Base-by-base conservation (phyloP, 176 grass and related monocot species). In the Canna indica region DNA sequence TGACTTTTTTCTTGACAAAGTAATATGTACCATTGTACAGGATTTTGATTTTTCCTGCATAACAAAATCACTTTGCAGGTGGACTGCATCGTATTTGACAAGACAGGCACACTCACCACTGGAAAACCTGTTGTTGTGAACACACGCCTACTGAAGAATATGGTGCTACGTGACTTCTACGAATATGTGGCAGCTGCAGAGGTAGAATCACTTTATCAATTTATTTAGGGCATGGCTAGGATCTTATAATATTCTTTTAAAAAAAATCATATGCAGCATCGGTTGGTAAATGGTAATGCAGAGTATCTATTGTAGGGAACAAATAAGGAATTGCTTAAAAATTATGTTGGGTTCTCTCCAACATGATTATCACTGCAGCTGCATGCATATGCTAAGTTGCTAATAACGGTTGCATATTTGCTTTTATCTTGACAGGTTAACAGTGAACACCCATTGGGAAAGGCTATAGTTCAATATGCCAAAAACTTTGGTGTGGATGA, bases 371-470 rank as follows among this genome's bases (percentile, higher is more conserved):
- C n/a, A n/a, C n/a, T n/a, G n/a, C n/a, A n/a, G n/a, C n/a, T n/a
- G n/a, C n/a, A n/a, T n/a, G n/a, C n/a, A n/a, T n/a, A n/a, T n/a
- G n/a, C n/a, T n/a, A n/a, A n/a, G n/a, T n/a, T n/a, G n/a, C n/a
- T n/a, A 11, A 7, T 26, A 33, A 4, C 28, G 1, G 33, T 32
- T 62, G 16, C 4, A 30, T 62, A 18, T 32, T 13, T 62, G 24
- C 29, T 62, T 62, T 68, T 32, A 76, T 16, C 7, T 70, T 72
- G 73, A 71, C 70, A 97, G 94, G 79, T 82, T 32, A 92, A 97
- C 78, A 97, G 94, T 70, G 94, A 97, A 75, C 94, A 97, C 71
- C 94, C 93, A 65, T 41, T 97, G 48, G 94, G 69, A 17, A 97
- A 97, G 72, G 84, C 88, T 0, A 78, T 92, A 74, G 76, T 97